Conservation (phyloP, 2,329 filamentous ascomycete genomes). For the Grosmannia clavigera region DNA sequence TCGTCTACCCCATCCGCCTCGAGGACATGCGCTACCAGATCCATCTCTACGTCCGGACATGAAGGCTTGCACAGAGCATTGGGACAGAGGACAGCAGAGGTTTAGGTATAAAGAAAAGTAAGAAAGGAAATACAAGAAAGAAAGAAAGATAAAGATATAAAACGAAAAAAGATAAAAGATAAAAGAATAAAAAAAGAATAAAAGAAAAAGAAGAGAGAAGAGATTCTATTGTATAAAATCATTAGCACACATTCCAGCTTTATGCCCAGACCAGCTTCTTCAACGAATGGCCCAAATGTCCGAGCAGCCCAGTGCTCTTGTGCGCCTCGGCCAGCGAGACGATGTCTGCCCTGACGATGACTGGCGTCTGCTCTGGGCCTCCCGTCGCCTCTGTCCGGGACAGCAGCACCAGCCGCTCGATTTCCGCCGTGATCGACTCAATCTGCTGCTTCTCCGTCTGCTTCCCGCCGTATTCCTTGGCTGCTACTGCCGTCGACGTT, state of each 20-base stretch:
- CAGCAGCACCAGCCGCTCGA: constrained; percentile 52
- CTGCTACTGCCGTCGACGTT: constrained; percentile 26
- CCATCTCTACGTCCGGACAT: constrained; percentile 53
- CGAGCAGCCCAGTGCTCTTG: constrained; percentile 73
- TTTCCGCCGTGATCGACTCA: constrained; percentile 59
- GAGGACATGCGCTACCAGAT: constrained; percentile 96
- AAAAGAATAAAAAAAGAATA: background rate
- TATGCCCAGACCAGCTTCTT: constrained; percentile 85
- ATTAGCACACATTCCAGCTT: background rate
- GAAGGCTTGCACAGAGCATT: background rate
- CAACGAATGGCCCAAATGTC: constrained; percentile 77
- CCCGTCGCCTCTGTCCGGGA: constrained; percentile 28
- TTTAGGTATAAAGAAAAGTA: background rate
- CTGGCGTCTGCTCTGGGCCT: constrained; percentile 26
- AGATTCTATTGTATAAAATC: background rate
- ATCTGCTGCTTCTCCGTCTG: constrained; percentile 45
- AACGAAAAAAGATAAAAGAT: background rate
- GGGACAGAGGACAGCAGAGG: no score
- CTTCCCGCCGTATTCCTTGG: constrained; percentile 18
- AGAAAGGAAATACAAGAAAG: no score
- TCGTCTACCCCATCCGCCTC: constrained; percentile 72
- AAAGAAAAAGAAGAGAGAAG: background rate
- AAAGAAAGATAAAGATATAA: background rate
- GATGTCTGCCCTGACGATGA: constrained; percentile 54
- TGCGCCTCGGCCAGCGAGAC: constrained; percentile 77